Conservation (phyloP, 441 rosid genomes). For the Populus hybrid region DNA sequence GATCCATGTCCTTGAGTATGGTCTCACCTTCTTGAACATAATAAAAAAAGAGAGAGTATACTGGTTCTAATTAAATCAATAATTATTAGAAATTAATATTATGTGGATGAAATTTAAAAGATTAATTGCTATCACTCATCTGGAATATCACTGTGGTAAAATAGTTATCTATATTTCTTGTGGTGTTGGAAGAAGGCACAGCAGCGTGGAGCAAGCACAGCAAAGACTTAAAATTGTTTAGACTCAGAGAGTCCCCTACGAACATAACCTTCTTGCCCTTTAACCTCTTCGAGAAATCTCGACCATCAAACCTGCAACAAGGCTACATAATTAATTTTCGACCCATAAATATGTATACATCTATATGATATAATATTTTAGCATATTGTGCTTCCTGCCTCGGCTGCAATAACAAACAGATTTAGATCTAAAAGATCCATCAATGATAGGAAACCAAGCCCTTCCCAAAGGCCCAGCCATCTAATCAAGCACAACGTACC, state of each 20-base stretch:
- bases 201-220: slow-evolving; percentile 73
- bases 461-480: not conserved
- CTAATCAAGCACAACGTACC: not conserved
- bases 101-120: no score
- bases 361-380: no score
- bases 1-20: slow-evolving; percentile 63
- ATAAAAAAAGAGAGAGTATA: slow-evolving; percentile 43
- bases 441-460: not conserved
- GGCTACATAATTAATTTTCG: no score
- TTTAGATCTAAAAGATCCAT: no score
- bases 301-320: slow-evolving; percentile 53
- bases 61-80: no score
- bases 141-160: slow-evolving; percentile 33
- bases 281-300: slow-evolving; percentile 42
- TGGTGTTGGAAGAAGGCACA: slow-evolving; percentile 41
- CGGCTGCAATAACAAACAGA: slow-evolving; percentile 29
- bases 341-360: no score
- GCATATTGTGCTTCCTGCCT: slow-evolving; percentile 30
- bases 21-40: slow-evolving; percentile 45
- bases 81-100: no score
- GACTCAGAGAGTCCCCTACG: slow-evolving; percentile 81
- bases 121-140: slow-evolving; percentile 42
- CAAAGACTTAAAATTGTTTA: slow-evolving; percentile 76
- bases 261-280: slow-evolving; percentile 75
- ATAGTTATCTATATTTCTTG: slow-evolving; percentile 9